phyloP scores from a whole-genome alignment of 164 flowering plant genomes.

The Chimonanthus salicifolius region DNA sequence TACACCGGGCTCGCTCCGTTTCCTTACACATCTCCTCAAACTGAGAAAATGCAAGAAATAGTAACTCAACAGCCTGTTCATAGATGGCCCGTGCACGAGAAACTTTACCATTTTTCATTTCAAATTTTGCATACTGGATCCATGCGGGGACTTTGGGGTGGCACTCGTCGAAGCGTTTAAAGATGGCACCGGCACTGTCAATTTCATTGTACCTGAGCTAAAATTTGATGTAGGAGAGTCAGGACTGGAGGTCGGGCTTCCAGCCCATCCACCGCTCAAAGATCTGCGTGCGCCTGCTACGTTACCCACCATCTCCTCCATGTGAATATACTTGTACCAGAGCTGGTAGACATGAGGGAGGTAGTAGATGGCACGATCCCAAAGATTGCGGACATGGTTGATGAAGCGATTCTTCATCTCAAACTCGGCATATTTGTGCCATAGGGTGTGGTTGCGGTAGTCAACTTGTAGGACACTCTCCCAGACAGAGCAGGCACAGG shows the following conservation, averaged over 20 bases:
- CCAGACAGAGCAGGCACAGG: too few relatives aligned
- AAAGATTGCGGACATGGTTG: slow-evolving; percentile 22
- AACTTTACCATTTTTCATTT: slow-evolving; percentile 88
- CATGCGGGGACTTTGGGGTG: slow-evolving; percentile 67
- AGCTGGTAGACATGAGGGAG: slow-evolving; percentile 48
- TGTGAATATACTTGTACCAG: too few relatives aligned
- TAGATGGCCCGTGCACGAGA: slow-evolving; percentile 56
- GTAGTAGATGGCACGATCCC: slow-evolving; percentile 64
- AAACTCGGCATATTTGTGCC: slow-evolving; percentile 23
- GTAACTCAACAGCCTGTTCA: slow-evolving; percentile 17
- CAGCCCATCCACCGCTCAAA: slow-evolving; percentile 88
- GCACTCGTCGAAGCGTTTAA: slow-evolving; percentile 57
- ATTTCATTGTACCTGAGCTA: slow-evolving; percentile 26
- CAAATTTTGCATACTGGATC: slow-evolving; percentile 84
- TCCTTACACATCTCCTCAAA: slow-evolving; percentile 91
- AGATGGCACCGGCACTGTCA: slow-evolving; percentile 66
- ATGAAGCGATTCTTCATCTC: slow-evolving; percentile 87
- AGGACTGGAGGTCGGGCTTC: slow-evolving; percentile 84
- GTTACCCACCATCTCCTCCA: slow-evolving; percentile 54
- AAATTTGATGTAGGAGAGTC: slow-evolving; percentile 18
- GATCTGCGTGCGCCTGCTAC: slow-evolving; percentile 53
- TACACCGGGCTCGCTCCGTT: slow-evolving; percentile 76
- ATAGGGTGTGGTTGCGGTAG: too few relatives aligned
- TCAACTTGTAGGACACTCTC: too few relatives aligned
- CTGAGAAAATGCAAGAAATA: slow-evolving; percentile 86